Evolutionary conservation across 768 basidiomycete species (phyloP), one percentile per base, ranked within the genome.

Genomic region (Boletales sp.): DNA sequence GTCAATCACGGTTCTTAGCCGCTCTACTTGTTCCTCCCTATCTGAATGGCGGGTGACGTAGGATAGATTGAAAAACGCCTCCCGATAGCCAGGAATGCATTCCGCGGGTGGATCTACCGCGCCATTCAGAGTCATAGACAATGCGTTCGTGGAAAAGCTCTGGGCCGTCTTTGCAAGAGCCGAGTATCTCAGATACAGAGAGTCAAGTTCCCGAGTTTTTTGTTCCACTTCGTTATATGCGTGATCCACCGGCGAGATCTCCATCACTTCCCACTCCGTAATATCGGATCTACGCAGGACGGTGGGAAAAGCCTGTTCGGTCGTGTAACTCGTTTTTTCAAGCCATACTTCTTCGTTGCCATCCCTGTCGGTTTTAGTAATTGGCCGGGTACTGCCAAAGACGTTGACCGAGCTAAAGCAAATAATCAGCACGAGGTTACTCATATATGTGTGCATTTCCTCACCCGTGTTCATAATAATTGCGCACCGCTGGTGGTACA

Each of bases 241-340:
- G 46, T 77, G 86, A 58, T 92, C 86, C 17, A 96, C 72, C 0
- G 95, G 94, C 2, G 91, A 90, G 41, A 95, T 82, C 64, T 94
- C 88, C 44, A 82, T 73, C 17, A 86, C 71, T 39, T 84, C 79
- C 39, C 82, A 69, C 34, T 79, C 82, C 30, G 91, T 73, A 38
- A 97, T 81, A 62, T 96, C 94, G 1, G 91, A 93, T 19, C 95
- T 82, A 31, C 89, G 83, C 34, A 97, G 78, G 3, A 97, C 88
- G 0, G 93, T 94, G 0, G 95, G 95, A 71, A 94, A 94, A 4
- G 82, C 77, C 58, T 92, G 88, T 67, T 94, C 90, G 0, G 90
- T 93, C 4, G 84, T 88, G 63, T 82, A 86, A 59, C 81, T 84
- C 0, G 88, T 91, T 72, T 95, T 97, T 65, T 96, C 94, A 0